Evolutionary conservation across 495 filamentous ascomycete species (phyloP).

Genomic region (Tirmania nivea): DNA sequence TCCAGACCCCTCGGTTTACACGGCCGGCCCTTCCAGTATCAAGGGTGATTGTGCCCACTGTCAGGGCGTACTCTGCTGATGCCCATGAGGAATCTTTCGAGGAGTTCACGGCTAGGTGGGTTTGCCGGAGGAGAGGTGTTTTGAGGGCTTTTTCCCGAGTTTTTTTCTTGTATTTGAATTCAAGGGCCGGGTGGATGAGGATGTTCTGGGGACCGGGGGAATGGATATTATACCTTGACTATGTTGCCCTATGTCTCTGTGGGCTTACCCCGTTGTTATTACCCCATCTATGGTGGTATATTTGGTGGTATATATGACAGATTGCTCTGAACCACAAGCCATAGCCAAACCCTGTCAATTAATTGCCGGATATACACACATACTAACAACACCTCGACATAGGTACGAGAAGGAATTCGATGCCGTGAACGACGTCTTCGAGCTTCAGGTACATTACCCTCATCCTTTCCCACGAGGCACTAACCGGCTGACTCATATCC

Average conservation of each 20-base stretch:
- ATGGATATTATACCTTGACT: not conserved
- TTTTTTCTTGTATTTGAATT: too few species aligned
- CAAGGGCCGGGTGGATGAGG: not conserved
- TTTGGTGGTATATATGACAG: too few species aligned
- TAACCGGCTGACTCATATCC: slow-evolving; percentile 1
- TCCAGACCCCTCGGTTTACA: slow-evolving; percentile 7
- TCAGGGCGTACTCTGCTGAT: slow-evolving; percentile 24
- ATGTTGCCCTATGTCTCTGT: too few species aligned
- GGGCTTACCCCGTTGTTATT: too few species aligned
- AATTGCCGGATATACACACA: too few species aligned
- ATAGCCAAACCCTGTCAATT: too few species aligned
- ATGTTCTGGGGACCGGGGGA: not conserved
- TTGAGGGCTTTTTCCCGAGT: too few species aligned
- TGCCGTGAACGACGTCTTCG: slow-evolving; percentile 90
- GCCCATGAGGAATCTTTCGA: slow-evolving; percentile 84
- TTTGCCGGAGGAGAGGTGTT: not conserved
- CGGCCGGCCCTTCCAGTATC: slow-evolving; percentile 8
- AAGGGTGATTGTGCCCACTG: slow-evolving; percentile 3
- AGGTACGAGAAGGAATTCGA: slow-evolving; percentile 99
- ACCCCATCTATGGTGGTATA: too few species aligned
- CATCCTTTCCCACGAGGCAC: not conserved
- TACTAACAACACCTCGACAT: not conserved
- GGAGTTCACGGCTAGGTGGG: slow-evolving; percentile 96
- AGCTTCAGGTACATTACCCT: slow-evolving; percentile 66
- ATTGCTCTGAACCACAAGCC: too few species aligned